These are phyloP conservation scores for Trichophyton rubrum DNA, from an alignment of 2,329 filamentous ascomycete species.

Conservation along the genomic window DNA sequence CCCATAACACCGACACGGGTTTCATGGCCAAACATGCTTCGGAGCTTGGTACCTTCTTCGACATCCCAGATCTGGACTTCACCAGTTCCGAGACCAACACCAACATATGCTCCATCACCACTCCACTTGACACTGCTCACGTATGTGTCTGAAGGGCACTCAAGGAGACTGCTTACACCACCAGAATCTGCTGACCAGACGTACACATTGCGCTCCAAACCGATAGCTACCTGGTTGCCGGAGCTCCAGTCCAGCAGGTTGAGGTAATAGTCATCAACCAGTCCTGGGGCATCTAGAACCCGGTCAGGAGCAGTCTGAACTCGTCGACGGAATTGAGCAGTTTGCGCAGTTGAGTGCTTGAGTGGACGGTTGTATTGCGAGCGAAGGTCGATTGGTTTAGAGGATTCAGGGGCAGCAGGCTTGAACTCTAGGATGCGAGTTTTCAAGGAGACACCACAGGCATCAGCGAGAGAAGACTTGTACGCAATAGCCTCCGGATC, in stretches of 20 bases:
- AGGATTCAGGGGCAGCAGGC: conserved; percentile 93
- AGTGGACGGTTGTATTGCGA: conserved; percentile 97
- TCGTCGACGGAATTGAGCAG: conserved; percentile 79
- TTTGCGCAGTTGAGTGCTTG: conserved; percentile 58
- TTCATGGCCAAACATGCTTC: conserved; percentile 97
- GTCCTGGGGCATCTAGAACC: conserved; percentile 86
- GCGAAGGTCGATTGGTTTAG: conserved; percentile 92
- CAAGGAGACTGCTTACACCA: conserved; percentile 73
- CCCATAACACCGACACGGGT: conserved; percentile 95
- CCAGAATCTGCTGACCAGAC: conserved; percentile 97
- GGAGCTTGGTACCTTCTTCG: conserved; percentile 84
- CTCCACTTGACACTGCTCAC: conserved; percentile 99
- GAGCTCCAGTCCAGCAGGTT: conserved; percentile 98
- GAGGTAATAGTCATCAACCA: conserved; percentile 97
- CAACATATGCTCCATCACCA: conserved; percentile 88
- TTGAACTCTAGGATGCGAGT: conserved; percentile 97
- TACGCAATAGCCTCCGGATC: conserved; percentile 84
- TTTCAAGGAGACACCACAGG: conserved; percentile 85
- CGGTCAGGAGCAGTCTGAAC: conserved; percentile 92
- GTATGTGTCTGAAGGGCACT: conserved; percentile 82
- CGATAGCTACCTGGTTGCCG: conserved; percentile 94
- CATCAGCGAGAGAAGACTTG: conserved; percentile 77
- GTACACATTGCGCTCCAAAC: conserved; percentile 91
- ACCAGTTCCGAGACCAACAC: conserved; percentile 84
- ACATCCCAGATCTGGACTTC: conserved; percentile 99